Evolutionary conservation across 176 grass and related monocot species (phyloP), one percentile per base, ranked within the genome.

Genomic region (Raddia distichophylla): DNA sequence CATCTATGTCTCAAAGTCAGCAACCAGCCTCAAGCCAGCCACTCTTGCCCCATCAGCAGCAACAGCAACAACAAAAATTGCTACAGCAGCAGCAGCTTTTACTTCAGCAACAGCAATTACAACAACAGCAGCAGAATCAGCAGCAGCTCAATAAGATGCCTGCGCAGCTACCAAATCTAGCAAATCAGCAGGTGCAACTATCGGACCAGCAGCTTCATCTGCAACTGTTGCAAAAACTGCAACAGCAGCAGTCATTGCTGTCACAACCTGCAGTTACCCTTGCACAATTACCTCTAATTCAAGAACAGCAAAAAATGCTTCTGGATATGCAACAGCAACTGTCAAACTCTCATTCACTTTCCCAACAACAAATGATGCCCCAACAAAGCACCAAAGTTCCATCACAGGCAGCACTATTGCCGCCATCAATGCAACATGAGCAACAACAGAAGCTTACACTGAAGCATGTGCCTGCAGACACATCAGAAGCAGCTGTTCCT

Each of bases 261-360:
- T 87, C 91, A 74, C 92, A 95, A 60, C 86, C 92, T 12, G 72
- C 77, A 61, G 77, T 86, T 46, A 85, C 89, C 76, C 86, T 89
- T 88, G 87, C 92, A 75, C 92, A 95, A 84, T 65, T 93, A 57
- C 86, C 88, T 44, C 59, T 88, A 62, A 91, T 89, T 45, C 95
- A 95, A 73, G 97, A 99, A 64, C 93, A 99, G 63, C 93, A 99
- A 76, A 99, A 91, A 73, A 55, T 89, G 75, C 86, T 93, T 79
- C 66, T 91, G 73, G 93, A 96, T 86, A 88, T 89, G 69, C 87
- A 93, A 51, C 93, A 93, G 82, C 97, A 95, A 68, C 74, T 94
- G 22, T 69, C 92, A 22, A 94, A 67, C 73, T 90, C 89, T 8
- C 89, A 89, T 42, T 77, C 89, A 73, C 66, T 96, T 83, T 17